Conservation (phyloP, 805 yeast species). For the Kodamaea restingae region DNA sequence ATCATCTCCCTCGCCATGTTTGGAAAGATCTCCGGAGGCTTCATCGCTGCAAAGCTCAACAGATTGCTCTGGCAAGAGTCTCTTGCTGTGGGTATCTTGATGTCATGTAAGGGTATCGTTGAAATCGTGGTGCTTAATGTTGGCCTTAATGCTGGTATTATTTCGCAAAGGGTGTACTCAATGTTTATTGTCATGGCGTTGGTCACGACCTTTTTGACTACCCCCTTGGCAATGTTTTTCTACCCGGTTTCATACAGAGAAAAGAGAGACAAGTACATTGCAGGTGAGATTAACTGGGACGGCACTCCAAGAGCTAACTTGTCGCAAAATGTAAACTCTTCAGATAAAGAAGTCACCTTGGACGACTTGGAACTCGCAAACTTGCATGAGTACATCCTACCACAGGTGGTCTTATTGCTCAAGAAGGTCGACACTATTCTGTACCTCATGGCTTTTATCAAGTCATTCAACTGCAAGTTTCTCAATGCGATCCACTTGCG, state of each 20-base stretch:
- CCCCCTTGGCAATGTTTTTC: conserved; percentile 60
- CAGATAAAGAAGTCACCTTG: conserved; percentile 9
- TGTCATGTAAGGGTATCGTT: conserved; percentile 88
- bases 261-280: conserved; percentile 34
- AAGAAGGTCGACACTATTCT: conserved; percentile 31
- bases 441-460: conserved; percentile 30
- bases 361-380: conserved; percentile 11
- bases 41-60: conserved; percentile 55
- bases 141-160: conserved; percentile 69
- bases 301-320: conserved; percentile 16
- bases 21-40: conserved; percentile 67
- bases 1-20: conserved; percentile 62
- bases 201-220: conserved; percentile 72
- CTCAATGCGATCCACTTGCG: conserved; percentile 54
- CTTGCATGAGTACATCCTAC: conserved; percentile 19
- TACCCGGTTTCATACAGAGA: conserved; percentile 64
- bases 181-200: conserved; percentile 85
- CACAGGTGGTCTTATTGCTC: conserved; percentile 26
- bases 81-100: conserved; percentile 68
- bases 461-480: conserved; percentile 23
- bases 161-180: conserved; percentile 60
- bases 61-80: conserved; percentile 73
- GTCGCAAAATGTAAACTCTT: conserved; percentile 4
- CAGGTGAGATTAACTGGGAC: conserved; percentile 24
- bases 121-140: conserved; percentile 75